phyloP scores from a whole-genome alignment of 495 filamentous ascomycete genomes.

The Aspergillus saccharolyticus region DNA sequence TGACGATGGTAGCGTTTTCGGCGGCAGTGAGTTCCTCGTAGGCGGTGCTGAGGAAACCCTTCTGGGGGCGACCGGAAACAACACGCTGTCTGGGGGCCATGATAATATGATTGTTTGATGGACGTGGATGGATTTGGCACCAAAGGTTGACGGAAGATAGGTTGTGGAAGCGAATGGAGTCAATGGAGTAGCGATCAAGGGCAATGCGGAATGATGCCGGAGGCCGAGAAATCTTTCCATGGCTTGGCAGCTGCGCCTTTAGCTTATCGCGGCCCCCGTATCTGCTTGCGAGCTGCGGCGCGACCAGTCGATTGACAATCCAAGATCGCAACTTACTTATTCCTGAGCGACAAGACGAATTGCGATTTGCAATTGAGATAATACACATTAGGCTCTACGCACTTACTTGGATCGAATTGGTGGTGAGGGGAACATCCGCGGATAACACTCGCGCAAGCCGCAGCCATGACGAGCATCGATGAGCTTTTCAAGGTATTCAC shows the following conservation, averaged over 20 bases:
- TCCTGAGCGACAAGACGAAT: background rate
- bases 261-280: slow-evolving; percentile 35
- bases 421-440: background rate
- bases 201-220: background rate
- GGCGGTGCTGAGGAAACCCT: slow-evolving; percentile 45
- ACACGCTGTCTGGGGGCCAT: slow-evolving; percentile 44
- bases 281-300: slow-evolving; percentile 27
- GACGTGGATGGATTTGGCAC: background rate
- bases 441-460: slow-evolving; percentile 10
- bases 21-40: slow-evolving; percentile 63
- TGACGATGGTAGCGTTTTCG: slow-evolving; percentile 71
- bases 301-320: slow-evolving; percentile 13
- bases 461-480: slow-evolving; percentile 69
- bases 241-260: slow-evolving; percentile 40
- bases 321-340: background rate
- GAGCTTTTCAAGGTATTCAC: slow-evolving; percentile 73
- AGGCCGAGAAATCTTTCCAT: slow-evolving; percentile 41
- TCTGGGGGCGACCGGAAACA: slow-evolving; percentile 33
- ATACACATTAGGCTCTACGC: background rate
- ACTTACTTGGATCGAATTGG: background rate
- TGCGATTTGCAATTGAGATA: background rate
- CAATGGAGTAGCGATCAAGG: slow-evolving; percentile 5
- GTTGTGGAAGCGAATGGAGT: slow-evolving; percentile 3
- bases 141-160: background rate
- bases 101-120: slow-evolving; percentile 16